Base-by-base conservation (phyloP, 2,329 filamentous ascomycete species). In the Ambrosiella beaveri region DNA sequence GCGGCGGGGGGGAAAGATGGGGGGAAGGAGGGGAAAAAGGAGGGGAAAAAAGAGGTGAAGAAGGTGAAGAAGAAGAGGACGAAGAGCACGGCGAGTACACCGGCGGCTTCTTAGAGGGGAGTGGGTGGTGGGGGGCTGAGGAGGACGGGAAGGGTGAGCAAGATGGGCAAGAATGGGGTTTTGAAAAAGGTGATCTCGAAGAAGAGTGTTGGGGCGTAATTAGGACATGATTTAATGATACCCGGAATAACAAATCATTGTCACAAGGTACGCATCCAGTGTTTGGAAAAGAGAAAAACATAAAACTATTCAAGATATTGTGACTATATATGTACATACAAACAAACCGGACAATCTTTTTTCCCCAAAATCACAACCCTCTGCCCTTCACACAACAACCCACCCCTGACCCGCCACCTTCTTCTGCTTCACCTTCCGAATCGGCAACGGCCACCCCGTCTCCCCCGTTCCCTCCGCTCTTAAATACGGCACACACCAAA, bases 381-480 rank as follows among this genome's bases (percentile, higher is more conserved):
- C 5, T 35, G 5, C 47, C 35, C 19, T 37, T 11, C 11, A 80
- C 62, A 76, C 84, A 61, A 86, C 79, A 63, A 85, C 77, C 88
- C 89, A 95, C 0, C 85, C 86, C 63, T 80, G 81, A 44, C 80
- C 85, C 0, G 75, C 67, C 60, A 88, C 79, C 71, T 84, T 88
- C 70, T 72, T 82, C 72, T 97, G 91, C 64, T 81, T 75, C 47
- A 97, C 85, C 72, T 86, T 94, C 70, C 82, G 83, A n/a, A 86
- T 83, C 2, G 87, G 86, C 67, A 98, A 69, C 11, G 87, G 85
- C 90, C 90, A 96, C 0, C 88, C 88, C 64, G 82, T 74, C 0
- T 80, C 80, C 0, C 80, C 82, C 0, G 70, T 75, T 0, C 75
- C 80, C 65, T 88, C 86, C 0, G 86, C 83, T 56, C 82, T 73